Base-by-base conservation (phyloP, 768 basidiomycete genomes). In the Pleurotus salmoneostramineus region DNA sequence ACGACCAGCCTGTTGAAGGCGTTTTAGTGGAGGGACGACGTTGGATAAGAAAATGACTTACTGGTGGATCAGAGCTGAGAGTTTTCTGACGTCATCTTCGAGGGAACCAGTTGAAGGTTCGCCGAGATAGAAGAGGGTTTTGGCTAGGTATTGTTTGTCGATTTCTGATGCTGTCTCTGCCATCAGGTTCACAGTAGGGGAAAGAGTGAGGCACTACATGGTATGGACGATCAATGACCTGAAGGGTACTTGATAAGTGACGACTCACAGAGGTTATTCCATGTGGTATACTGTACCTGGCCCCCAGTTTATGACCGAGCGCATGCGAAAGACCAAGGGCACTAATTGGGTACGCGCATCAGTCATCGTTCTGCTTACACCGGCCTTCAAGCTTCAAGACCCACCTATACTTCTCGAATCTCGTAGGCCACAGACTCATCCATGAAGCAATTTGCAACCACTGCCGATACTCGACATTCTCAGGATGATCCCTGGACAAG, bases 341-440 rank as follows among this genome's bases (percentile, higher is more conserved):
- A 64, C 84, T 90, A 62, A 7, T 45, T 10, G 27, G 17, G 7
- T 46, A 43, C 42, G 46, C 21, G 21, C 31, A 48, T 50, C 45
- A 34, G 15, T 35, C 27, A n/a, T 40, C 11, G 50, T 21, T 27
- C 31, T 42, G 40, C 8, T 8, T 42, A 45, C 17, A 45, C 14
- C 12, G 8, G 44, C 44, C 2, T 45, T 14, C 44, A 15, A 8
- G 11, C 33, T 5, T 33, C 35, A 21, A 32, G 15, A 56, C 69
- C 57, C 62, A 83, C 86, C 77, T 76, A 63, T 84, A 84, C 63
- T 73, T 77, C 63, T 84, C 82, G 6, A 76, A 58, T 63, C 80
- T 83, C 44, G 77, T 69, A 0, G 89, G 88, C 88, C 87, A 91
- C 8, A 89, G 62, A 61, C 86, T 89, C 87, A 89, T 89, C 91